Conservation (phyloP, 2,329 filamentous ascomycete species). For the Exophiala phaeomuriformis region DNA sequence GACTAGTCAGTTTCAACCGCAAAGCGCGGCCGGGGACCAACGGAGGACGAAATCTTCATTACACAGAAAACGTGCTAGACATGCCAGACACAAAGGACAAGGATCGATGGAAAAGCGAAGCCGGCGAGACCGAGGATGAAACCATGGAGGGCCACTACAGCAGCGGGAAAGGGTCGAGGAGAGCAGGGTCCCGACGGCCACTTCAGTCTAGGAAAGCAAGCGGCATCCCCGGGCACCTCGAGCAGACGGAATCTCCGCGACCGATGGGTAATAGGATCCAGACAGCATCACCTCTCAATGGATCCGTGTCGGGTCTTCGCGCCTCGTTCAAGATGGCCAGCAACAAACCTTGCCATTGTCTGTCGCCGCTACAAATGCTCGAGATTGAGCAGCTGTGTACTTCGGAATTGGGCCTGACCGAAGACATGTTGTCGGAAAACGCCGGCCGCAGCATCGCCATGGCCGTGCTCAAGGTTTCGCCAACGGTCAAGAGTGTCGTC, state of each 20-base stretch:
- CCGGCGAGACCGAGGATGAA: slow-evolving; percentile 52
- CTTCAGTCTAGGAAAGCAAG: slow-evolving; percentile 40
- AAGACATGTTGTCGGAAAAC: slow-evolving; percentile 88
- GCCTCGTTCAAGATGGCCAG: slow-evolving; percentile 47
- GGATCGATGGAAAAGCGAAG: slow-evolving; percentile 63
- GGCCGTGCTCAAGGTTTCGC: slow-evolving; percentile 58
- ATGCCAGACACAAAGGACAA: slow-evolving; percentile 37
- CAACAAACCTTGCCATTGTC: slow-evolving; percentile 50
- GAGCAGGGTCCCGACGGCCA: slow-evolving; percentile 35
- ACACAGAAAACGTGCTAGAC: slow-evolving; percentile 84
- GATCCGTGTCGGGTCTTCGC: slow-evolving; percentile 27
- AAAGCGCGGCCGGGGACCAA: slow-evolving; percentile 57
- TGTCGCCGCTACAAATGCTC: slow-evolving; percentile 73
- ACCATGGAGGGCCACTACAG: slow-evolving; percentile 35
- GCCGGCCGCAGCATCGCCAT: slow-evolving; percentile 83
- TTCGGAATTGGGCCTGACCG: slow-evolving; percentile 75
- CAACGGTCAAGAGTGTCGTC: slow-evolving; percentile 43
- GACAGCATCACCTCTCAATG: slow-evolving; percentile 39
- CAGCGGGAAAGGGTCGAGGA: slow-evolving; percentile 42
- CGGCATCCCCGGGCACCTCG: slow-evolving; percentile 34
- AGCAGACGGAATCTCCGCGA: slow-evolving; percentile 25
- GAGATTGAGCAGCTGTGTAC: slow-evolving; percentile 88
- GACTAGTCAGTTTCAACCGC: slow-evolving; percentile 85
- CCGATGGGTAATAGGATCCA: slow-evolving; percentile 19
- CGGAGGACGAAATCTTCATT: slow-evolving; percentile 83